These are phyloP conservation scores for Amanita jacksonii DNA, from an alignment of 768 basidiomycete genomes.

Conservation along the genomic window DNA sequence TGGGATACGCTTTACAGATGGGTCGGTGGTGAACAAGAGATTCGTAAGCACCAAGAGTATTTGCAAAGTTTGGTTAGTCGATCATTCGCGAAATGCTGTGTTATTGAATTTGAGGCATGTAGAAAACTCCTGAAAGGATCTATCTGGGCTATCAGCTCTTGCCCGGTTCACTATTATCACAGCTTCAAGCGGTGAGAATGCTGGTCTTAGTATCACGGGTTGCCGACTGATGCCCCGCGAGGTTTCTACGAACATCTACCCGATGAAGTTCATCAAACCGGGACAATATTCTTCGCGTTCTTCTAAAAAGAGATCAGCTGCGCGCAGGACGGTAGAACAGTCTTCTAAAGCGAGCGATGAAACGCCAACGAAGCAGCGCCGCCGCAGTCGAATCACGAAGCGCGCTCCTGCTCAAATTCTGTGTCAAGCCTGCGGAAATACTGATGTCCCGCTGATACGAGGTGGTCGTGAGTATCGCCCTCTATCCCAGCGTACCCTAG, in stretches of 20 bases:
- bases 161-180: slow-evolving; percentile 43
- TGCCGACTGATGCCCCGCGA: slow-evolving; percentile 9
- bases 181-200: slow-evolving; percentile 47
- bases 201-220: neutral
- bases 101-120: slow-evolving; percentile 2
- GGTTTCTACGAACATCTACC: slow-evolving; percentile 39
- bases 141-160: slow-evolving; percentile 52
- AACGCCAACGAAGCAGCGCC: slow-evolving; percentile 30
- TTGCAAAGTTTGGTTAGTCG: slow-evolving; percentile 38
- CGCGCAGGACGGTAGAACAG: slow-evolving; percentile 15
- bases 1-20: slow-evolving; percentile 55
- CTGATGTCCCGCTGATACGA: slow-evolving; percentile 66
- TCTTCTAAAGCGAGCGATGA: neutral
- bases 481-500: neutral
- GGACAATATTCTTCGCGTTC: slow-evolving; percentile 23
- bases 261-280: slow-evolving; percentile 52
- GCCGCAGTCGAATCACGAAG: slow-evolving; percentile 4
- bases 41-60: slow-evolving; percentile 36
- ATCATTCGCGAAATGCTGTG: neutral
- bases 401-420: slow-evolving; percentile 21
- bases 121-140: slow-evolving; percentile 35
- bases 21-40: slow-evolving; percentile 47
- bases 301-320: slow-evolving; percentile 18
- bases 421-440: slow-evolving; percentile 53
- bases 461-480: slow-evolving; percentile 54